Evolutionary conservation across 2,329 filamentous ascomycete genomes (phyloP), one percentile per base, ranked within the genome.

Genomic region (Beauveria sp.): DNA sequence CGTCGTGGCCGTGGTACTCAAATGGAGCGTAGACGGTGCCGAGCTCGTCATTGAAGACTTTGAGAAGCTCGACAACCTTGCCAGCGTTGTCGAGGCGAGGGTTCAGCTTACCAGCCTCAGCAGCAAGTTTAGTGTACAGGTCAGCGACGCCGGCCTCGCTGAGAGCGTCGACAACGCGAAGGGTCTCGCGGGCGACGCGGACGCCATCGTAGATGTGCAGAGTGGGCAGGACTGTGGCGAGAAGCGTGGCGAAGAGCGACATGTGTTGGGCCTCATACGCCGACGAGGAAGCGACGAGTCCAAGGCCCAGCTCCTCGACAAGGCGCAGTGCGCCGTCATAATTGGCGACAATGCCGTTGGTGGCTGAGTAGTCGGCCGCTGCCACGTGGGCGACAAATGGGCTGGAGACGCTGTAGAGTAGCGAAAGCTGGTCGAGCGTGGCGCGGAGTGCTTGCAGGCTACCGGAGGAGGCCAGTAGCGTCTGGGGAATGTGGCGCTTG

Each of bases 211-310:
- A 96, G 67, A 92, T 86, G 74, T 96, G 92, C 31, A 96, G 81
- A 0, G 89, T 90, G n/a, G 92, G 92, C 31, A 93, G 73, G 16
- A 95, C 78, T 51, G 84, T 87, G 22, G 92, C 89, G 64, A 96
- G 79, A 26, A 96, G 77, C 3, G 91, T 96, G 1, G 92, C 85
- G 69, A 96, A 88, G n/a, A 96, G 78, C 8, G 92, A 85, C 89
- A 96, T 96, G 77, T 99, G 95, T 80, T 99, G 95, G 54, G 89
- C 83, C 79, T 99, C 95, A 68, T 96, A 93, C 34, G 90, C 87
- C 34, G 92, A 96, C 59, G 86, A 86, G 73, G 91, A 96, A 66
- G 90, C 85, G 52, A 99, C 85, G 48, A 99, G 82, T 52, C 88
- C 93, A 31, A 98, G 80, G 18, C 95, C 93, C 16, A 98, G 83